Conservation (phyloP, 371 early-diverging fungal species). For the Actinomortierella wolfii region DNA sequence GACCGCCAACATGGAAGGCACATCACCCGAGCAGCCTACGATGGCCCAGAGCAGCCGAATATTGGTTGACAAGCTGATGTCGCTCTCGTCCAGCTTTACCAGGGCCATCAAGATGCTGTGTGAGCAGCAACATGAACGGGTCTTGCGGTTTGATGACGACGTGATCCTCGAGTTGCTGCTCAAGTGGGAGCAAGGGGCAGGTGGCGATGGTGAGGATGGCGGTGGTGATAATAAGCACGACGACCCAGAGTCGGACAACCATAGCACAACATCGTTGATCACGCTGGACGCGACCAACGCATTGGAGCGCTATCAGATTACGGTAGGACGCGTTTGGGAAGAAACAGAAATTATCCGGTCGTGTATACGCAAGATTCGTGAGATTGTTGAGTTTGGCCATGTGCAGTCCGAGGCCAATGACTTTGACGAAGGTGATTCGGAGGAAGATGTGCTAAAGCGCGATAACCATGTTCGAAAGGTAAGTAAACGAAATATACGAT, state of each 20-base stretch:
- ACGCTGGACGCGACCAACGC: conserved; percentile 38
- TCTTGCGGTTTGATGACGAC: conserved; percentile 39
- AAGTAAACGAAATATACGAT: no score
- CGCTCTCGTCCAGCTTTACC: conserved; percentile 24
- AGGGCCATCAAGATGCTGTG: conserved; percentile 30
- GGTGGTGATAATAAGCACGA: not conserved
- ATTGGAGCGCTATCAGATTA: conserved; percentile 36
- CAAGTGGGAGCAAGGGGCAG: conserved; percentile 45
- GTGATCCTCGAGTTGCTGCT: conserved; percentile 32
- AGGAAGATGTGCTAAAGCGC: conserved; percentile 30
- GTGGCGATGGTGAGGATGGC: conserved; percentile 6
- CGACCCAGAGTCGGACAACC: conserved; percentile 3
- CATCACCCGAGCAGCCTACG: conserved; percentile 5
- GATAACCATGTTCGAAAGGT: conserved; percentile 23
- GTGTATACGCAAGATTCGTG: conserved; percentile 34
- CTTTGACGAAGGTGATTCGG: conserved; percentile 38
- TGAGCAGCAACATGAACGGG: conserved; percentile 45
- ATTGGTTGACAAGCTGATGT: conserved; percentile 21
- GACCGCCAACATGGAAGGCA: not conserved
- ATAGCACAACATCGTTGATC: conserved; percentile 28
- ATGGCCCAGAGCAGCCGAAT: conserved; percentile 16
- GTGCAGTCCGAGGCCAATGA: conserved; percentile 18
- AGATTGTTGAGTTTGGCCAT: conserved; percentile 33
- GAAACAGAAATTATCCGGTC: conserved; percentile 37
- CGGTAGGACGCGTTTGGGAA: conserved; percentile 34